Evolutionary conservation across 2,329 filamentous ascomycete species (phyloP).

Genomic region (Aspergillus sclerotialis): DNA sequence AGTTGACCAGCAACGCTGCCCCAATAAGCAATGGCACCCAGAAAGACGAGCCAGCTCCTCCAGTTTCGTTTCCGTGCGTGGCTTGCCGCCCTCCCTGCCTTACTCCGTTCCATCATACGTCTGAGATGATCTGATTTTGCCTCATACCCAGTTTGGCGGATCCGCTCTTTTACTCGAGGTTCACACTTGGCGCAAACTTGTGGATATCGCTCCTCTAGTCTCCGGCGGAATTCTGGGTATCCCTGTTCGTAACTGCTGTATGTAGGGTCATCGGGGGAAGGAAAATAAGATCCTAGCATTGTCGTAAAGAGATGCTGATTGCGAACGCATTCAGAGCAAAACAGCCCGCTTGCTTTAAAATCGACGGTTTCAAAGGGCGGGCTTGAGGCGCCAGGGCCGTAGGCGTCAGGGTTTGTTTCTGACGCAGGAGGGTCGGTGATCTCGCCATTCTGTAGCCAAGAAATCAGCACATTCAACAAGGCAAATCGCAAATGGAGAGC

Average conservation of each 20-base stretch:
- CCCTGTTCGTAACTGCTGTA: slow-evolving; percentile 62
- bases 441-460: slow-evolving; percentile 62
- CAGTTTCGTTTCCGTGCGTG: slow-evolving; percentile 32
- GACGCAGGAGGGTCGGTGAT: slow-evolving; percentile 77
- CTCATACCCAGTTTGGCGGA: slow-evolving; percentile 67
- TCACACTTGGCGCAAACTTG: slow-evolving; percentile 80
- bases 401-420: slow-evolving; percentile 40
- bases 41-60: slow-evolving; percentile 36
- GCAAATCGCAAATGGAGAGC: too few relatives aligned
- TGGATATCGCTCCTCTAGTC: slow-evolving; percentile 76
- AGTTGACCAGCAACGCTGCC: slow-evolving; percentile 38
- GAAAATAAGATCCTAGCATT: slow-evolving; percentile 72
- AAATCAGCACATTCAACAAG: slow-evolving; percentile 12
- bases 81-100: slow-evolving; percentile 26
- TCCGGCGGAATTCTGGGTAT: slow-evolving; percentile 62
- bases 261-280: slow-evolving; percentile 57
- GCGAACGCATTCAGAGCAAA: slow-evolving; percentile 74
- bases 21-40: slow-evolving; percentile 38
- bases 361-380: slow-evolving; percentile 37
- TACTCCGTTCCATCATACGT: slow-evolving; percentile 63
- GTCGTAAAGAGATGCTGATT: slow-evolving; percentile 80
- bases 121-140: slow-evolving; percentile 76
- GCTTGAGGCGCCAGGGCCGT: slow-evolving; percentile 32
- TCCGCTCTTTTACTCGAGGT: slow-evolving; percentile 61
- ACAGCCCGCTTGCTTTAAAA: slow-evolving; percentile 38